A percentile compares a stretch with the other conserved stretches of the same genome.
Evolutionary conservation across 2,329 filamentous ascomycete genomes (phyloP).

Genomic region (Parastagonospora nodorum): DNA sequence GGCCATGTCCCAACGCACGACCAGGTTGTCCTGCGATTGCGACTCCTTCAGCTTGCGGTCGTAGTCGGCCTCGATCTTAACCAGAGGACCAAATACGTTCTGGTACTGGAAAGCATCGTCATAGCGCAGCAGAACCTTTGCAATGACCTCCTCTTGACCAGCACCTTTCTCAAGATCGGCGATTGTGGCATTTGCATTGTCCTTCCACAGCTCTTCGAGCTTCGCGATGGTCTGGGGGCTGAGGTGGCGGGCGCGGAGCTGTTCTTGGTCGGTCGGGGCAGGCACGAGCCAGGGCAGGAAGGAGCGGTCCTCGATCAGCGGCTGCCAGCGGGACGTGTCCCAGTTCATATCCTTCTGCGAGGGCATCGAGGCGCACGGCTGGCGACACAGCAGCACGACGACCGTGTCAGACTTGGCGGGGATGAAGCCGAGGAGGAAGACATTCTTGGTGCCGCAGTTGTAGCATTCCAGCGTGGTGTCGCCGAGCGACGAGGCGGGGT

Average conservation of each 20-base stretch:
- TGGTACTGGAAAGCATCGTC: slow-evolving; percentile 98
- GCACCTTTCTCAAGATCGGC: slow-evolving; percentile 89
- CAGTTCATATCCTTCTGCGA: slow-evolving; percentile 99
- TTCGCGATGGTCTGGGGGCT: slow-evolving; percentile 95
- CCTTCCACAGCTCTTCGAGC: slow-evolving; percentile 98
- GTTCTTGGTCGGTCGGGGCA: slow-evolving; percentile 88
- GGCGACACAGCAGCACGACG: slow-evolving; percentile 92
- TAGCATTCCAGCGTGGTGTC: slow-evolving; percentile 98
- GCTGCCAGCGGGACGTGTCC: slow-evolving; percentile 98
- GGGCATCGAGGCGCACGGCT: slow-evolving; percentile 91
- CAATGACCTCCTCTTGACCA: slow-evolving; percentile 92
- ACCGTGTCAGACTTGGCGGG: slow-evolving; percentile 98
- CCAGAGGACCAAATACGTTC: slow-evolving; percentile 95
- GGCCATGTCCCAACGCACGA: slow-evolving; percentile 92
- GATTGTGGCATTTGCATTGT: slow-evolving; percentile 85
- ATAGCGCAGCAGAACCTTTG: slow-evolving; percentile 89
- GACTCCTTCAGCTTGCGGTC: slow-evolving; percentile 98
- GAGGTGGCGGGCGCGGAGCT: slow-evolving; percentile 90
- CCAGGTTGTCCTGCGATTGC: slow-evolving; percentile 93
- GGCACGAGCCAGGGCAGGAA: slow-evolving; percentile 94
- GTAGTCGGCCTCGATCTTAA: slow-evolving; percentile 99
- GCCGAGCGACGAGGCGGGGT: slow-evolving; percentile 88
- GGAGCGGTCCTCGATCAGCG: slow-evolving; percentile 93
- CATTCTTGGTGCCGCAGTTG: slow-evolving; percentile 99
- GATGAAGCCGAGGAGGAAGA: slow-evolving; percentile 96